Percentiles rank a stretch among this genome's conserved stretches.
Evolutionary conservation across 1,139 yeast species (phyloP).

Genomic region (Scheffersomyces lignicola): DNA sequence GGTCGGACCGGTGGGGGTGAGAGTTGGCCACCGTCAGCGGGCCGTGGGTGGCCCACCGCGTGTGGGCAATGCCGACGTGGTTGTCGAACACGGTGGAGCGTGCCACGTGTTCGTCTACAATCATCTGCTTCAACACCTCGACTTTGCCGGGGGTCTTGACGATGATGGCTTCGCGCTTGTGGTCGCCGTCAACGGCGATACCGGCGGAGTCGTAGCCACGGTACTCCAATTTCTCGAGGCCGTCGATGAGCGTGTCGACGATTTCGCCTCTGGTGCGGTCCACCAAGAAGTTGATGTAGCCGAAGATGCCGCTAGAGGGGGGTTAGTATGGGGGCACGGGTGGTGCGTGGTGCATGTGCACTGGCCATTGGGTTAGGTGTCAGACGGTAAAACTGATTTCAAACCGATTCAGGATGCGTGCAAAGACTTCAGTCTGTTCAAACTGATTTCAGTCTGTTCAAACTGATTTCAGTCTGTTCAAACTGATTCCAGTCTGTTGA

Average conservation of each 20-base stretch:
- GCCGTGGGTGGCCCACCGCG: slow-evolving; percentile 99
- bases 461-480: too few relatives aligned
- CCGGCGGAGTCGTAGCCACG: slow-evolving; percentile 99
- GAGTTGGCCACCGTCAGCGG: slow-evolving; percentile 83
- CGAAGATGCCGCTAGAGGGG: slow-evolving; percentile 87
- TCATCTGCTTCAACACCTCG: slow-evolving; percentile 69
- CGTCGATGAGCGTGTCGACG: slow-evolving; percentile 84
- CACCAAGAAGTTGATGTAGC: slow-evolving; percentile 93
- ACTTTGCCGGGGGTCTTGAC: slow-evolving; percentile 94
- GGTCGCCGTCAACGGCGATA: slow-evolving; percentile 90
- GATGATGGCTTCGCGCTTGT: slow-evolving; percentile 48
- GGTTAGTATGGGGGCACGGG: not conserved
- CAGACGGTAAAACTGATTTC: too few relatives aligned
- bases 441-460: too few relatives aligned
- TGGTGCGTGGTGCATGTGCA: too few relatives aligned
- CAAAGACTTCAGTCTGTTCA: too few relatives aligned
- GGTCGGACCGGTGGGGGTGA: slow-evolving; percentile 95
- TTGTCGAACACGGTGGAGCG: slow-evolving; percentile 67
- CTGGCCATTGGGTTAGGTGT: too few relatives aligned
- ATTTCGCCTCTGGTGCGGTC: slow-evolving; percentile 92
- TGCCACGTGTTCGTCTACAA: slow-evolving; percentile 56
- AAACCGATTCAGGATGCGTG: too few relatives aligned
- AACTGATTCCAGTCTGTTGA: too few relatives aligned
- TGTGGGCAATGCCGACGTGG: slow-evolving; percentile 97
- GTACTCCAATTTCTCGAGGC: slow-evolving; percentile 90